Conservation (phyloP, 257 asterid species). For the Phtheirospermum japonicum region DNA sequence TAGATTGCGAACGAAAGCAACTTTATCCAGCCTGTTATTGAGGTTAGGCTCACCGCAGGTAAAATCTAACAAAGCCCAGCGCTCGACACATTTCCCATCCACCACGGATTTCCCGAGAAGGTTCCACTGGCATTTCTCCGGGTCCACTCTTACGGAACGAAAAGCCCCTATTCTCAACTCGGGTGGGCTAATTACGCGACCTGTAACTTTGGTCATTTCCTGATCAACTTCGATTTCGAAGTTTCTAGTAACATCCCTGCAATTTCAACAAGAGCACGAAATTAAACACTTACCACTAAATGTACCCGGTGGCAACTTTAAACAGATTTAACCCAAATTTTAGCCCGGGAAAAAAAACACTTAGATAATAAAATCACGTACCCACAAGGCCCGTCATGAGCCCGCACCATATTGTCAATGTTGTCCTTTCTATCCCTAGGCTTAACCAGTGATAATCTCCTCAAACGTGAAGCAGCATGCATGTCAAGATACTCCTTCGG, state of each 20-base stretch:
- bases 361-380: slow-evolving; percentile 32
- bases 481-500: slow-evolving; percentile 48
- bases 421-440: slow-evolving; percentile 42
- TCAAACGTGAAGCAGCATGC: slow-evolving; percentile 33
- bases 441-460: slow-evolving; percentile 38
- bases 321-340: not conserved
- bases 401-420: slow-evolving; percentile 49
- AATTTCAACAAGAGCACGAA: slow-evolving; percentile 15
- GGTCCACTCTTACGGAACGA: slow-evolving; percentile 41
- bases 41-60: slow-evolving; percentile 24
- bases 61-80: slow-evolving; percentile 71
- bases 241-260: slow-evolving; percentile 34
- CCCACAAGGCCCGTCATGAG: slow-evolving; percentile 69
- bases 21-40: not conserved
- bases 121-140: slow-evolving; percentile 60
- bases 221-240: slow-evolving; percentile 41
- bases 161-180: slow-evolving; percentile 43
- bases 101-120: slow-evolving; percentile 46
- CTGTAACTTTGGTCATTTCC: slow-evolving; percentile 53
- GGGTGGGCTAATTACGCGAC: slow-evolving; percentile 63
- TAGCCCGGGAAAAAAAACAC: not conserved
- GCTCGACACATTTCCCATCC: slow-evolving; percentile 43
- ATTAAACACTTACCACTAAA: slow-evolving; percentile 6
- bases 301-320: too few species aligned
- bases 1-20: slow-evolving; percentile 30